Base-by-base conservation (phyloP, 2,329 filamentous ascomycete genomes). In the Neopestalotiopsis sp. region DNA sequence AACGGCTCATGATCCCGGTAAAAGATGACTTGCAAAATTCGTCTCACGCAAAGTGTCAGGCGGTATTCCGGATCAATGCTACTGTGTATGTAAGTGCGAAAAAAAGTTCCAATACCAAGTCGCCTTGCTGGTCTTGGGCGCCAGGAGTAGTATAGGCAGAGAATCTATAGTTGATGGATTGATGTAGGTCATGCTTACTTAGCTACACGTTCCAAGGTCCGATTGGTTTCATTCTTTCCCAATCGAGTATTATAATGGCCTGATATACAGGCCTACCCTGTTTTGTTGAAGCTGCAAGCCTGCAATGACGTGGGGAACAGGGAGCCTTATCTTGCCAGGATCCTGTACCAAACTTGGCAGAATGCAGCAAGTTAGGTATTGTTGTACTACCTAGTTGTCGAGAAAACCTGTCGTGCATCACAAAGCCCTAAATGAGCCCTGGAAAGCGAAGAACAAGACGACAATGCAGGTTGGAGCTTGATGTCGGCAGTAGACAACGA, bases 261-360 rank as follows among this genome's bases (percentile, higher is more conserved):
- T 64, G 61, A 45, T 64, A 64, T 64, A 64, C 61, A 64, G 38
- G 61, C 40, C 40, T 24, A 24, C 42, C 61, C 40, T 45, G 61
- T 64, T 64, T 64, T 64, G 10, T 2, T 28, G 38, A 59, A 34
- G 30, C 57, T 59, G 57, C 57, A 59, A 59, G 57, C 14, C 24
- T 24, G 61, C 61, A 45, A 49, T 64, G 61, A 64, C 61, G 61
- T 64, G 61, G 61, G 34, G 38, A 64, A 52, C 45, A 52, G 20
- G 45, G 61, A 24, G 30, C 14, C n/a, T 24, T 49, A 49, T 30
- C n/a, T 28, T 64, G 38, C 61, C 34, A 64, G 42, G 61, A 38
- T 20, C 20, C 4, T 28, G 28, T 42, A 5, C 42, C 45, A 14
- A 40, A 49, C 38, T 64, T 64, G 28, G 13, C n/a, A 34, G 24